phyloP scores from a whole-genome alignment of 129 eudicot species.

The Arctium minus region DNA sequence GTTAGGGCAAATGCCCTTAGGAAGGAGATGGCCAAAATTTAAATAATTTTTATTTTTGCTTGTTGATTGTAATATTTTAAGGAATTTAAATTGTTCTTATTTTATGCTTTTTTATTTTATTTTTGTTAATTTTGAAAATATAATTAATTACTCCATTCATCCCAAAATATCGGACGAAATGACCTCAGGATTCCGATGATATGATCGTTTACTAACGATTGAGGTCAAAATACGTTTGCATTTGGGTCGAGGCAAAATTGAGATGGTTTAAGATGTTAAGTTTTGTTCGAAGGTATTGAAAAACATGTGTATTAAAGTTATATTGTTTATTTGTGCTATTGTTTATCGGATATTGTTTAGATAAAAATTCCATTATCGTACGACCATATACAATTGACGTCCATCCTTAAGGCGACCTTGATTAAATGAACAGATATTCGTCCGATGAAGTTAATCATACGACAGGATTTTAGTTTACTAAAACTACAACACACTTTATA shows the following conservation, averaged over 20 bases:
- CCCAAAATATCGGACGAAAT: neutral
- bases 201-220: no score
- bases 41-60: constrained; percentile 17
- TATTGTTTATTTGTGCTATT: no score
- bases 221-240: neutral
- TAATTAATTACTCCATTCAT: neutral
- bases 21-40: constrained; percentile 86
- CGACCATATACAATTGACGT: no score
- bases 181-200: neutral
- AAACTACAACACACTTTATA: no score
- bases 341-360: no score
- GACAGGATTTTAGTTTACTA: no score
- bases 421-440: no score
- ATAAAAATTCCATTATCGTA: no score
- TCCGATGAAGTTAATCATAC: no score
- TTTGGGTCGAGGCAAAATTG: no score
- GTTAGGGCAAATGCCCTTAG: constrained; percentile 91
- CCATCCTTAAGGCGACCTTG: no score
- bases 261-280: neutral
- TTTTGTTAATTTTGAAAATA: neutral
- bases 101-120: neutral
- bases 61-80: constrained; percentile 7
- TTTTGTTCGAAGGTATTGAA: neutral
- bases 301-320: neutral
- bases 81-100: neutral